Base-by-base conservation (phyloP, 176 grass and related monocot genomes). In the Phyllostachys edulis region DNA sequence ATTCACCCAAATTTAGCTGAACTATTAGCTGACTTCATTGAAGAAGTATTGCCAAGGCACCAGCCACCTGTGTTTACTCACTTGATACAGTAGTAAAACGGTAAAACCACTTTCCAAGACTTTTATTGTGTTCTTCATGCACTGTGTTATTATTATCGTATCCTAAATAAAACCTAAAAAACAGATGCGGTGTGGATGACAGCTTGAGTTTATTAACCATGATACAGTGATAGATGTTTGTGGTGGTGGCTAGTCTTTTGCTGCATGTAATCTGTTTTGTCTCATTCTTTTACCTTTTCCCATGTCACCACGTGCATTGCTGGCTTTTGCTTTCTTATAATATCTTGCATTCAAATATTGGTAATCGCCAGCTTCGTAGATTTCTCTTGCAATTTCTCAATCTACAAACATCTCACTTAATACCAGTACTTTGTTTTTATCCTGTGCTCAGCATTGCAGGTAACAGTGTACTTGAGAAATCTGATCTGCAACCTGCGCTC, bases 401-500 rank as follows among this genome's bases (percentile, higher is more conserved):
- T 64, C 52, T 61, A 16, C 27, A 20, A 5, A 27, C 49, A 44
- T 37, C 21, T 42, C 27, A 39, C 36, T 4, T 75, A 73, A 45
- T 55, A 34, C 2, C 40, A 68, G 67, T 51, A 57, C 26, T 47
- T 85, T 89, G 32, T 36, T 4, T 83, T 62, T 86, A 76, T 18
- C 40, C 51, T 80, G 51, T 83, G 38, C 13, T 88, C 89, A 98
- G 95, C 90, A 95, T 98, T 87, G 76, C 90, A 14, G 95, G 95
- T 52, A 95, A 95, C 82, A 92, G 79, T 84, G 87, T 88, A 21
- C 76, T 98, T 47, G 90, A 91, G 34, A 98, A 95, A 84, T 68
- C 87, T 76, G 87, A 95, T 88, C 82, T 97, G 75, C 77, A 93
- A 59, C 90, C 95, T 76, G 95, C 92, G 37, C 78, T 98, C 78